Evolutionary conservation across 2,329 filamentous ascomycete genomes (phyloP).

Genomic region (Beauveria rudraprayagi): DNA sequence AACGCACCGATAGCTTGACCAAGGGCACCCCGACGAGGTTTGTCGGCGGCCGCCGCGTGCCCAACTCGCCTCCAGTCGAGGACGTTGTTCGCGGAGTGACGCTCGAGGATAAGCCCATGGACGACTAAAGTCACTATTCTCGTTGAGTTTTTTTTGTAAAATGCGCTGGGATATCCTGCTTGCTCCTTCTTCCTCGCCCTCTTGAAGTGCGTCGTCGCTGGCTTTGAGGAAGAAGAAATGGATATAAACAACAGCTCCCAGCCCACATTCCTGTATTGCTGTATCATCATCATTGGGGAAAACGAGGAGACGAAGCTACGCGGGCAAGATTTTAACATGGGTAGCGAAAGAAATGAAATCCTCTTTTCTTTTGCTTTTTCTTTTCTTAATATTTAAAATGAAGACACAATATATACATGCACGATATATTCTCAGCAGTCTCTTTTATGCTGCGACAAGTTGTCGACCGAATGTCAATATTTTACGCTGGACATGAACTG

Average conservation of each 20-base stretch:
- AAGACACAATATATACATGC: not conserved
- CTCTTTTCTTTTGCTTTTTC: not conserved
- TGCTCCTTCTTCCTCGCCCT: not conserved
- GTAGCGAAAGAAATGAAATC: not conserved
- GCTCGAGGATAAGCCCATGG: conserved; percentile 45
- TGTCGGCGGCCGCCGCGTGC: conserved; percentile 40
- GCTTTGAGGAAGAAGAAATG: not conserved
- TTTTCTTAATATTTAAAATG: not conserved
- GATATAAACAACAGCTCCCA: not conserved
- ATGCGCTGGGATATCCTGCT: not conserved
- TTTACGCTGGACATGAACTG: too few relatives aligned
- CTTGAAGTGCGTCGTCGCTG: not conserved
- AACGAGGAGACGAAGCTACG: not conserved
- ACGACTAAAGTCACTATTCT: conserved; percentile 29
- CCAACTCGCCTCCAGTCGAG: conserved; percentile 24
- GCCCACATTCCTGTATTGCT: not conserved
- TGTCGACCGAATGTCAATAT: too few relatives aligned
- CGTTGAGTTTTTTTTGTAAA: not conserved
- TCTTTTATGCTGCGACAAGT: too few relatives aligned
- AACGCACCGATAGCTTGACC: conserved; percentile 12
- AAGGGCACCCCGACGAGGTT: conserved; percentile 29
- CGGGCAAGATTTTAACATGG: not conserved
- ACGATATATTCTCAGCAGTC: not conserved
- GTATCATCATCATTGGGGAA: conserved; percentile 8
- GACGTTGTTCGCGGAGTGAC: conserved; percentile 36